Conservation (phyloP, 805 yeast species). For the Pichia nakasei region DNA sequence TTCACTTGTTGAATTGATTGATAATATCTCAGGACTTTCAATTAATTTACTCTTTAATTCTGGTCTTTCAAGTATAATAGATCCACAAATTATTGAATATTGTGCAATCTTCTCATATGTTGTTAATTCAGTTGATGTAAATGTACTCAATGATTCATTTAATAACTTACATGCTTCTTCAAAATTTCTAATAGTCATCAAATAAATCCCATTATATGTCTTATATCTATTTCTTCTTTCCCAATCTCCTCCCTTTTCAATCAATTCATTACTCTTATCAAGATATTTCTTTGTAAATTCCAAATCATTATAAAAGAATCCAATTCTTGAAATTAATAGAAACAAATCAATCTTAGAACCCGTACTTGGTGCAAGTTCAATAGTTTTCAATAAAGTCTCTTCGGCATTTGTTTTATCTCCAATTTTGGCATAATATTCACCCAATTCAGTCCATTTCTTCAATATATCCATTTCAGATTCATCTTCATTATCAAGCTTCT, state of each 20-base stretch:
- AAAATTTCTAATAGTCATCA: conserved; percentile 79
- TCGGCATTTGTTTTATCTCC: conserved; percentile 73
- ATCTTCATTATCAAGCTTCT: conserved; percentile 51
- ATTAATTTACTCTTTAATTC: conserved; percentile 77
- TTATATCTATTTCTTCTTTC: conserved; percentile 93
- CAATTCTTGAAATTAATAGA: conserved; percentile 75
- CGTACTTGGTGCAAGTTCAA: conserved; percentile 71
- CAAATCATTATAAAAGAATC: conserved; percentile 82
- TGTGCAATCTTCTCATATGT: conserved; percentile 85
- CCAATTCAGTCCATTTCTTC: conserved; percentile 68
- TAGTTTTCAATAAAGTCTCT: conserved; percentile 58
- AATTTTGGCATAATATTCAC: conserved; percentile 78
- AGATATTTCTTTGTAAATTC: conserved; percentile 59
- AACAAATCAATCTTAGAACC: conserved; percentile 86
- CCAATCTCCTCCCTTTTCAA: conserved; percentile 99
- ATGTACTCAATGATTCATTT: conserved; percentile 88
- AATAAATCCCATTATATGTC: conserved; percentile 80
- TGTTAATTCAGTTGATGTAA: conserved; percentile 85
- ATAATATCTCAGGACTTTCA: conserved; percentile 88
- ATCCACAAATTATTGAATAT: conserved; percentile 84
- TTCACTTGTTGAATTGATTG: conserved; percentile 64
- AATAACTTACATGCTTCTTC: conserved; percentile 75
- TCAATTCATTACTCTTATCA: conserved; percentile 61
- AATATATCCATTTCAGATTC: conserved; percentile 84
- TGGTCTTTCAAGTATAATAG: conserved; percentile 70